Conservation (phyloP, 495 filamentous ascomycete genomes). For the Neurospora discreta region DNA sequence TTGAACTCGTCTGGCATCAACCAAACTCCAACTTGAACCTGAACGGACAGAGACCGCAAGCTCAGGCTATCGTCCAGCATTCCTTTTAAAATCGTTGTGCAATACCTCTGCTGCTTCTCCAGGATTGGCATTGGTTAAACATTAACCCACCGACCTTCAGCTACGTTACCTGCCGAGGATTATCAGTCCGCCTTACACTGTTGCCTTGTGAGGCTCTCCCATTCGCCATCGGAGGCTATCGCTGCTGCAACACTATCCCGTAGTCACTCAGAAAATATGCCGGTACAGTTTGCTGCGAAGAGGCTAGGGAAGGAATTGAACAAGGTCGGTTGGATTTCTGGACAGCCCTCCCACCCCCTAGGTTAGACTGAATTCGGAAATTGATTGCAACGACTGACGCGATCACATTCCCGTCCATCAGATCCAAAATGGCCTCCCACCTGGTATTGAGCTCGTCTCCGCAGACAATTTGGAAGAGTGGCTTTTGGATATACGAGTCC, state of each 20-base stretch:
- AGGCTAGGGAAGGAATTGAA: constrained; percentile 40
- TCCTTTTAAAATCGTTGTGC: not conserved
- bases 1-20: not conserved
- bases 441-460: constrained; percentile 69
- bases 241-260: not conserved
- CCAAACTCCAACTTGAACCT: not conserved
- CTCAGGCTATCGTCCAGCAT: not conserved
- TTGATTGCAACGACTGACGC: constrained; percentile 7
- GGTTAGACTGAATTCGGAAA: not conserved
- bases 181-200: not conserved
- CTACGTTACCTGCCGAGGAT: not conserved
- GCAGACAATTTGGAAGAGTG: constrained; percentile 80
- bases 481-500: constrained; percentile 83
- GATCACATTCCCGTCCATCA: constrained; percentile 8
- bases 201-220: not conserved
- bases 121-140: not conserved
- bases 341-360: not conserved
- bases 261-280: constrained; percentile 18
- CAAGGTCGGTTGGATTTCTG: constrained; percentile 26
- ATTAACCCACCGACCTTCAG: not conserved
- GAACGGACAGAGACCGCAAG: not conserved
- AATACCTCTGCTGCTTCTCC: not conserved
- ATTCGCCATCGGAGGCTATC: not conserved
- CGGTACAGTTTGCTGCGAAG: constrained; percentile 35
- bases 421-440: constrained; percentile 45